A percentile compares a stretch with the other conserved stretches of the same genome.
Evolutionary conservation across 306 rosid species (phyloP).

Genomic region (Carpinus viminea): DNA sequence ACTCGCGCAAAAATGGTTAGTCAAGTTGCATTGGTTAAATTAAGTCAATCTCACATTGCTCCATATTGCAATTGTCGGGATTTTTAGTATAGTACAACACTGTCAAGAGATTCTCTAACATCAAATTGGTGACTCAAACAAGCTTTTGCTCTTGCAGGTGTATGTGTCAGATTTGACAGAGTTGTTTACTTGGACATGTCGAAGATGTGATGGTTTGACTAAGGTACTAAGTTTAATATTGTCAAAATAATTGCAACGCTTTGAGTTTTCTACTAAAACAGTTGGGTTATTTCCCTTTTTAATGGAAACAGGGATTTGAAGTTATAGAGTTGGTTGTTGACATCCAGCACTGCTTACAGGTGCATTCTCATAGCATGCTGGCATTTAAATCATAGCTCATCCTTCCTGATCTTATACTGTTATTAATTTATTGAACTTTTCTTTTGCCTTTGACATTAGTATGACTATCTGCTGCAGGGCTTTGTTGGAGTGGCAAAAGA

Average conservation of each 20-base stretch:
- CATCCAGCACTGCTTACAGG: constrained; percentile 96
- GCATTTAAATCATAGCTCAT: constrained; percentile 13
- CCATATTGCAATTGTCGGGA: neutral
- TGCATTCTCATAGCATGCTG: constrained; percentile 24
- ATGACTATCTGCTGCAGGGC: constrained; percentile 48
- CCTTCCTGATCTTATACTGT: constrained; percentile 5
- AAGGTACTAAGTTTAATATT: constrained; percentile 57
- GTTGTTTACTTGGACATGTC: constrained; percentile 91
- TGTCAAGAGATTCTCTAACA: constrained; percentile 3
- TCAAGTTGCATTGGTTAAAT: constrained; percentile 22
- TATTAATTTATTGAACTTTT: neutral
- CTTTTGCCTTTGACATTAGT: constrained; percentile 20
- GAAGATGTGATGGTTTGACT: constrained; percentile 68
- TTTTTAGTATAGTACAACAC: neutral
- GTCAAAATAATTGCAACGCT: constrained; percentile 13
- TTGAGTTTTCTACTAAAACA: constrained; percentile 23
- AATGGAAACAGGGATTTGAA: constrained; percentile 82
- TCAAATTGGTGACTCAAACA: constrained; percentile 28
- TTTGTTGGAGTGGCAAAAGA: constrained; percentile 85
- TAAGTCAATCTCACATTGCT: constrained; percentile 12
- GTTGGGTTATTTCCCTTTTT: constrained; percentile 28
- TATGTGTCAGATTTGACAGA: constrained; percentile 85
- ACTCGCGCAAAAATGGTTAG: constrained; percentile 1
- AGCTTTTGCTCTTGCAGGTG: constrained; percentile 59
- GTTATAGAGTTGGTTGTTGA: constrained; percentile 92